Evolutionary conservation across 2,329 filamentous ascomycete genomes (phyloP).

Genomic region (Macrophomina pseudophaseolina): DNA sequence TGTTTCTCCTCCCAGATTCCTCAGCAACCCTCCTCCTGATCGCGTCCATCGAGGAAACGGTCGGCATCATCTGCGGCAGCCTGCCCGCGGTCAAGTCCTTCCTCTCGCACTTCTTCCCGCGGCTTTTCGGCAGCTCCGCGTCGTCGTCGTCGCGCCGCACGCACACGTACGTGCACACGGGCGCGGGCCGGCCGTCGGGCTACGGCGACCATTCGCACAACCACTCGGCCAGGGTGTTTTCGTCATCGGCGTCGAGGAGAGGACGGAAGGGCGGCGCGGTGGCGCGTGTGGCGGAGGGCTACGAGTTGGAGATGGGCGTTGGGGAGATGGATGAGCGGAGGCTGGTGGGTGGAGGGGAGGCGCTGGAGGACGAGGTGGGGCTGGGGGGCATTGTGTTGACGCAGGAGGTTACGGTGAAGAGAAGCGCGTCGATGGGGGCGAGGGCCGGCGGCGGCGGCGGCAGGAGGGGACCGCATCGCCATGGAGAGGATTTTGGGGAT

Average conservation of each 20-base stretch:
- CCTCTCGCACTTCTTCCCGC: constrained; percentile 27
- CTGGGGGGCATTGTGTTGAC: constrained; percentile 3
- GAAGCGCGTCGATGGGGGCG: not conserved
- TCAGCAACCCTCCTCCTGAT: constrained; percentile 36
- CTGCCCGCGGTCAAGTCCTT: constrained; percentile 40
- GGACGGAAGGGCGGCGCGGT: not conserved
- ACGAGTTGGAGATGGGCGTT: not conserved
- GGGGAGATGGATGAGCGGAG: not conserved
- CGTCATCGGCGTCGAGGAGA: not conserved
- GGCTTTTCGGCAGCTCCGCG: constrained; percentile 1
- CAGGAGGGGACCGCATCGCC: too few species aligned
- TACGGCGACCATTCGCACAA: constrained; percentile 5
- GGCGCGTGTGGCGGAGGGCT: not conserved
- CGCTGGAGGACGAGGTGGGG: not conserved
- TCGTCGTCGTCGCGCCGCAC: not conserved
- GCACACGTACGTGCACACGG: not conserved
- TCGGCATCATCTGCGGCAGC: constrained; percentile 41
- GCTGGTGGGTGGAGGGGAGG: not conserved
- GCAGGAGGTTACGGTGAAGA: not conserved
- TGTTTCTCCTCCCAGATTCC: too few species aligned
- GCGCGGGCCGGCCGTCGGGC: not conserved
- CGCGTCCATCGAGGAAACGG: constrained; percentile 36
- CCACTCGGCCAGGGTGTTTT: not conserved
- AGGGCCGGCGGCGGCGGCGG: not conserved
- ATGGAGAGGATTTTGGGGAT: not conserved